Conservation (phyloP, 2,329 filamentous ascomycete species). For the Colletotrichum navitas region DNA sequence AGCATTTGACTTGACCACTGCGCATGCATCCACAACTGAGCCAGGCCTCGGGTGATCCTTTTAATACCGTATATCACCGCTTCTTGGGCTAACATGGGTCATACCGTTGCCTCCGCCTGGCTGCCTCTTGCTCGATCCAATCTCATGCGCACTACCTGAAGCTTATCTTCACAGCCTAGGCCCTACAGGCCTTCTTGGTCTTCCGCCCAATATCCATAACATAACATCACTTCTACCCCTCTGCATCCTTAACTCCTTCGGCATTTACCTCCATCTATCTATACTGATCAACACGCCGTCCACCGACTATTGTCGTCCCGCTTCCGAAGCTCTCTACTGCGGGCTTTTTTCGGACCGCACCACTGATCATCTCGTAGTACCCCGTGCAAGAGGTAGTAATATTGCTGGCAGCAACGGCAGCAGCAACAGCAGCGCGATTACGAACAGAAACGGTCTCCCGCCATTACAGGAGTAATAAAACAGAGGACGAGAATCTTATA, state of each 20-base stretch:
- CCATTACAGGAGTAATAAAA: neutral
- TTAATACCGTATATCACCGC: constrained; percentile 17
- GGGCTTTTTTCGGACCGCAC: neutral
- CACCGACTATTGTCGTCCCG: neutral
- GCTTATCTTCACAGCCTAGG: constrained; percentile 36
- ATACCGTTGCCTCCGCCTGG: constrained; percentile 34
- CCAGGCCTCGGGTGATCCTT: constrained; percentile 25
- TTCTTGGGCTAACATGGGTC: constrained; percentile 28
- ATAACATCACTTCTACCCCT: constrained; percentile 35
- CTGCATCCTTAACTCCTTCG: constrained; percentile 30
- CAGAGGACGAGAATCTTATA: neutral
- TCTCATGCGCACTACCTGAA: constrained; percentile 36
- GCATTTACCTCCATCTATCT: constrained; percentile 19
- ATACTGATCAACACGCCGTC: neutral
- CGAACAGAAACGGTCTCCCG: neutral
- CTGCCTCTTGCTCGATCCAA: constrained; percentile 22
- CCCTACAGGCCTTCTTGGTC: constrained; percentile 24
- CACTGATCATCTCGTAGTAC: neutral
- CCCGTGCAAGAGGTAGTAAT: neutral
- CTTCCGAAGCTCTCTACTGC: neutral
- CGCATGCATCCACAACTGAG: neutral
- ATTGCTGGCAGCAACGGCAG: neutral
- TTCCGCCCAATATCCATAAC: constrained; percentile 19
- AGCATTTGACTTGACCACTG: constrained; percentile 1
- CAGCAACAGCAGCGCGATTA: neutral